Evolutionary conservation across 345 rosid genomes (phyloP), one percentile per base, ranked within the genome.

Genomic region (Sonneratia caseolaris): DNA sequence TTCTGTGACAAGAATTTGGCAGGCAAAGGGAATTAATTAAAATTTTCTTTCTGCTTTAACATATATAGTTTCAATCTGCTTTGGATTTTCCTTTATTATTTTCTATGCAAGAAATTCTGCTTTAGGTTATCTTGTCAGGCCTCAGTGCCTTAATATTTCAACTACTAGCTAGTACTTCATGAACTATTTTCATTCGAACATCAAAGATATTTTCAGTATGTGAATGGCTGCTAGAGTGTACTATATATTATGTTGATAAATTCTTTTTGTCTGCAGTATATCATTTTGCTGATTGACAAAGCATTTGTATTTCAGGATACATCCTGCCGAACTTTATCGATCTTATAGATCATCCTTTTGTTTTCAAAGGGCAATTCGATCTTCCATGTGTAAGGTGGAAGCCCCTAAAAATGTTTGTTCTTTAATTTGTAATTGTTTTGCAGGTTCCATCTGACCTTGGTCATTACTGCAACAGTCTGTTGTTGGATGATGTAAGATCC

Each of bases 401-500:
- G 21, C 21, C 1, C 22, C 64, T 0, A 27, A 27, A 1, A 27
- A 27, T 27, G 32, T 27, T 27, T 27, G 32, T 24, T 19, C 3
- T 19, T 21, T 57, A n/a, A 55, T 32, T 37, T 36, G 45, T 53
- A 36, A 24, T 24, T 32, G 12, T 75, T 56, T 32, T 83, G 81
- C 91, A 94, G 97, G 84, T 69, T 94, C 38, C 97, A 88, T 78
- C 79, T 91, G 68, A 94, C 98, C 68, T 82, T 94, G 93, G 90
- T 94, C 71, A 78, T 91, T 69, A 94, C 98, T n/a, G 96, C 98
- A n/a, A 88, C 96, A 49, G 89, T 89, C 71, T 89, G 96, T 78
- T 94, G 98, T 78, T 91, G 97, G 98, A 91, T 94, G 97, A 94
- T 94, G 98, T 94, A 84, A 82, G 93, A 81, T 76, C 71, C 61